phyloP scores from a whole-genome alignment of 805 yeast genomes.

The Cyberlindnera japonica region DNA sequence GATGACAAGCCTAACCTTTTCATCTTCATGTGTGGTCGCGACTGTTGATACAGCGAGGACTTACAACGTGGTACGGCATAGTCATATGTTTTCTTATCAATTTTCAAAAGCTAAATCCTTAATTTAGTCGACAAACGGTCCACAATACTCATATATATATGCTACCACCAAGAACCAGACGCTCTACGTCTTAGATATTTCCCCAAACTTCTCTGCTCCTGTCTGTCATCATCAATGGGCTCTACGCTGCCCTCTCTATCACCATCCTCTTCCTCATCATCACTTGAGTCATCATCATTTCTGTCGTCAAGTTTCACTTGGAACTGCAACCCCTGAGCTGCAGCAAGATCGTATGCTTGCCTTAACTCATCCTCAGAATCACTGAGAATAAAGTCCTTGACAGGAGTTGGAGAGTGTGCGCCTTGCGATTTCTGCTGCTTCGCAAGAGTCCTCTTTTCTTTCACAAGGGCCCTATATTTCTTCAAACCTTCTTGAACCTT shows the following conservation, averaged over 20 bases:
- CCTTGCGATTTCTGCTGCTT: no score
- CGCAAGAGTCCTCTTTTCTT: background rate
- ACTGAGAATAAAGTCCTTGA: slow-evolving; percentile 4
- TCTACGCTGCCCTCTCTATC: slow-evolving; percentile 11
- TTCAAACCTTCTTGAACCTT: slow-evolving; percentile 52
- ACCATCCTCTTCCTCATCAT: slow-evolving; percentile 12
- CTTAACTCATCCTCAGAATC: slow-evolving; percentile 12
- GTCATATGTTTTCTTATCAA: no score
- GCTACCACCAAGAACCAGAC: slow-evolving; percentile 6
- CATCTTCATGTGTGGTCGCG: no score
- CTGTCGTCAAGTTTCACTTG: slow-evolving; percentile 17
- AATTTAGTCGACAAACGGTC: no score
- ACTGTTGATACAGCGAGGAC: no score
- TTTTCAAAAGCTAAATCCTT: no score
- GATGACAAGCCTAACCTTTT: no score
- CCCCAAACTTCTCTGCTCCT: background rate
- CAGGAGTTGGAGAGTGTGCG: background rate
- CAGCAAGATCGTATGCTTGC: slow-evolving; percentile 1
- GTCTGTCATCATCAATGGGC: background rate
- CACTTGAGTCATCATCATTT: slow-evolving; percentile 10
- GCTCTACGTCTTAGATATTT: slow-evolving; percentile 3
- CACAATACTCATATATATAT: no score
- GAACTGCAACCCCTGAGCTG: slow-evolving; percentile 12
- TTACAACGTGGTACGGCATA: no score
- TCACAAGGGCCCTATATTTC: slow-evolving; percentile 16